phyloP scores from a whole-genome alignment of 2,329 filamentous ascomycete genomes.

The Aspergillus aculeatinus region DNA sequence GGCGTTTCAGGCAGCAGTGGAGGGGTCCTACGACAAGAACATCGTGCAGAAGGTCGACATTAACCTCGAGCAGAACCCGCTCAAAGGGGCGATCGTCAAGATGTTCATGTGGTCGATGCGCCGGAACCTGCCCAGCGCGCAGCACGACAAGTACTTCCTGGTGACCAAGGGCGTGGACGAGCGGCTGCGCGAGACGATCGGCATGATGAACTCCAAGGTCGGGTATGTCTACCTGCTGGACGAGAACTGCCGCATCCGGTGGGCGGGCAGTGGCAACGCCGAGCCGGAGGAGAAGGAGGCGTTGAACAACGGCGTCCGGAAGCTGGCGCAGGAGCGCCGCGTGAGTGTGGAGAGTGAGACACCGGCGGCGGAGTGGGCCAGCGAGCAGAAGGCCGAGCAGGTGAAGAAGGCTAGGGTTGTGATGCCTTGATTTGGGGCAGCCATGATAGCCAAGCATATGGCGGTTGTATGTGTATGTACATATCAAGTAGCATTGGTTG shows the following conservation, averaged over 20 bases:
- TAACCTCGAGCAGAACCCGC: conserved; percentile 79
- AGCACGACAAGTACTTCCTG: conserved; percentile 60
- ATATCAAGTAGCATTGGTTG: conserved; percentile 3
- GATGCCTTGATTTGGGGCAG: conserved; percentile 9
- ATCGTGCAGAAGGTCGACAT: conserved; percentile 75
- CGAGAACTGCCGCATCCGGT: conserved; percentile 81
- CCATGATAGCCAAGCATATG: not conserved
- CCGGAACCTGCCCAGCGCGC: conserved; percentile 47
- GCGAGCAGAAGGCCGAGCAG: conserved; percentile 1
- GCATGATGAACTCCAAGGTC: conserved; percentile 82
- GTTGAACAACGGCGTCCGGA: conserved; percentile 44
- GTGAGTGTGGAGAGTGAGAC: conserved; percentile 23
- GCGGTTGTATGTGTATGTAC: conserved; percentile 11
- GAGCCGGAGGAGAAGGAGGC: conserved; percentile 42
- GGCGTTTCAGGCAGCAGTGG: conserved; percentile 52
- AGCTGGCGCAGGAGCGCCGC: conserved; percentile 43
- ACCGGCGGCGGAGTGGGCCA: conserved; percentile 22
- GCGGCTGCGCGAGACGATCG: conserved; percentile 58
- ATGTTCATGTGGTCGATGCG: conserved; percentile 55
- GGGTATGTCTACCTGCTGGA: conserved; percentile 94
- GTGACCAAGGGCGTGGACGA: conserved; percentile 58
- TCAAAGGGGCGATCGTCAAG: conserved; percentile 60
- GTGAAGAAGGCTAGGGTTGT: conserved; percentile 22
- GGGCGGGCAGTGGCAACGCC: conserved; percentile 72
- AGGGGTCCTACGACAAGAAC: conserved; percentile 32